Conservation (phyloP, 2,329 filamentous ascomycete species). For the Chaetomium sp. region DNA sequence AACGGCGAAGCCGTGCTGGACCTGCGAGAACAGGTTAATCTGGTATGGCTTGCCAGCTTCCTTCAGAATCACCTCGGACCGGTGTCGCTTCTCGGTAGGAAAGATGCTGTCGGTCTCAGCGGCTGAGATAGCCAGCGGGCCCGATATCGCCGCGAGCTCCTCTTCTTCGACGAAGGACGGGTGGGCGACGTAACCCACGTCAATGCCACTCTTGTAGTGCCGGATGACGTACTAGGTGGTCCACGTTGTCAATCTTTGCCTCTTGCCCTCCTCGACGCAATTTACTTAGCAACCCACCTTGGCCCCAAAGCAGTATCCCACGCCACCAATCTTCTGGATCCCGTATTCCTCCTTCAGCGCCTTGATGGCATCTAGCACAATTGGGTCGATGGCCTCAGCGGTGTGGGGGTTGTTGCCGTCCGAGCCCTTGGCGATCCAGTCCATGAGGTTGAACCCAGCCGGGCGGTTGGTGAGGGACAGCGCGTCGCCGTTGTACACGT, state of each 20-base stretch:
- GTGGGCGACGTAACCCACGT: conserved; percentile 74
- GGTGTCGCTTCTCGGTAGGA: conserved; percentile 63
- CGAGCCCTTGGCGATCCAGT: conserved; percentile 49
- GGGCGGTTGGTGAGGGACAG: conserved; percentile 55
- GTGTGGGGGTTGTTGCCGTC: conserved; percentile 55
- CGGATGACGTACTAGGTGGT: conserved; percentile 64
- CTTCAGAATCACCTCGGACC: conserved; percentile 64
- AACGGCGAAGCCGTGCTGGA: conserved; percentile 75
- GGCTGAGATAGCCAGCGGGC: conserved; percentile 68
- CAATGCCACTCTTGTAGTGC: conserved; percentile 64
- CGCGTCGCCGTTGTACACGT: conserved; percentile 69
- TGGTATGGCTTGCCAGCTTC: conserved; percentile 66
- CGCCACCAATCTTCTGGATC: conserved; percentile 61
- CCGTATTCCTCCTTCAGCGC: conserved; percentile 59
- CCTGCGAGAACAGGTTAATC: conserved; percentile 72
- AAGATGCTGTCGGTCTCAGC: conserved; percentile 68
- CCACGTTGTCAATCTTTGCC: conserved; percentile 4
- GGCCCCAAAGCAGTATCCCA: conserved; percentile 76
- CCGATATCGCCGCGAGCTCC: conserved; percentile 66
- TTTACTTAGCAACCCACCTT: conserved; percentile 52
- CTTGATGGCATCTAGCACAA: conserved; percentile 56
- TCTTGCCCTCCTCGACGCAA: neutral
- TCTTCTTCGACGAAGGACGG: conserved; percentile 72
- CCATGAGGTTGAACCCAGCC: conserved; percentile 45
- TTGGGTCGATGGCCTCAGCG: conserved; percentile 47